Base-by-base conservation (phyloP, 208 protist species). In the Leishmania gerbilli region DNA sequence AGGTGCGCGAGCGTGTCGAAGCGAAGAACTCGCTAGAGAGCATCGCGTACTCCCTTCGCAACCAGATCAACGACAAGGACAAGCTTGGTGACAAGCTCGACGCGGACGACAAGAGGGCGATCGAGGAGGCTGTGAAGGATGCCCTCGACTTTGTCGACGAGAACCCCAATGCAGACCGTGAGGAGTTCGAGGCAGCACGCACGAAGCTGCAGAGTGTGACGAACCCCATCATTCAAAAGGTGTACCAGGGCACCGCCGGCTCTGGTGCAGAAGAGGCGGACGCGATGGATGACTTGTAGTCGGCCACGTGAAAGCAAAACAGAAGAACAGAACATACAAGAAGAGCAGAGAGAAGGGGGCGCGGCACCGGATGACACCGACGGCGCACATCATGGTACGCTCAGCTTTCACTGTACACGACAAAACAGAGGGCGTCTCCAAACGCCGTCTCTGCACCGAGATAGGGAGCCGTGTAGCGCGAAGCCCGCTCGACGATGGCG, bases 41-140 rank as follows among this genome's bases (percentile, higher is more conserved):
- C 87, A 99, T 99, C 86, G 95, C 97, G 81, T 99, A 99, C 97
- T 94, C 91, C 56, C 91, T 99, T 79, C 92, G 96, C 80, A 99
- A 98, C 95, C 90, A 94, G 82, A 89, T 99, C 89, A 95, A 99
- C 74, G 93, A 97, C 80, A 94, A 94, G 82, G 97, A 99, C 51
- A 98, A 98, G 88, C 88, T 98, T 60, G 91, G 84, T 49, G 90
- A 87, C n/a, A 97, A 98, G 85, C 96, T 98, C 71, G 90, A 88
- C 51, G 97, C 97, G 62, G 92, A 99, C 53, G 96, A 98, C 79
- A 96, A 96, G 88, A 92, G 89, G 74, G 86, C 93, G 47, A 89
- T 98, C 88, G 88, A 97, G 71, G 84, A 89, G 45, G 94, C 93
- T 34, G 91, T 98, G 58, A 91, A 98, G 76, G 96, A 97, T 72